phyloP scores from a whole-genome alignment of 768 basidiomycete genomes.

The Rubroboletus pulcherrimus region DNA sequence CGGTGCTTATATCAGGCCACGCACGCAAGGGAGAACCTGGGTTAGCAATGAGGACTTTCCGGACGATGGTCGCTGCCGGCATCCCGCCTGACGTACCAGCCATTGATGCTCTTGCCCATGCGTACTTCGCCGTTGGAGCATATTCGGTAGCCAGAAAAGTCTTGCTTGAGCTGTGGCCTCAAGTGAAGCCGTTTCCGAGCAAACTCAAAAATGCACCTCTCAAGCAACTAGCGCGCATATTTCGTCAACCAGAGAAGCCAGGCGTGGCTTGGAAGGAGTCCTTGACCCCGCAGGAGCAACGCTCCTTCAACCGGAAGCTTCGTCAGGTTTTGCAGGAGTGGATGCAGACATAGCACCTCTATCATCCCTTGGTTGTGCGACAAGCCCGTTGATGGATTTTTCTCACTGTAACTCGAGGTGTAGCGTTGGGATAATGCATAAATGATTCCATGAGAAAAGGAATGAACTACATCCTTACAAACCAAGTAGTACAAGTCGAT shows the following conservation, averaged over 20 bases:
- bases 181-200: conserved; percentile 57
- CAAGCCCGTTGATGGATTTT: not conserved
- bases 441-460: not conserved
- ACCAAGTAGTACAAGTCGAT: not conserved
- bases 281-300: conserved; percentile 33
- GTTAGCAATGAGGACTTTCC: conserved; percentile 52
- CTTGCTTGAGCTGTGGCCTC: conserved; percentile 61
- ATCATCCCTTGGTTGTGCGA: not conserved
- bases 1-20: conserved; percentile 70
- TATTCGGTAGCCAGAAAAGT: conserved; percentile 48
- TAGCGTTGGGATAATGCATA: conserved; percentile 7
- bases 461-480: not conserved
- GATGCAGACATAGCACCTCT: conserved; percentile 11
- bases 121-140: conserved; percentile 57
- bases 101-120: conserved; percentile 67
- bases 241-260: conserved; percentile 34
- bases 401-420: not conserved
- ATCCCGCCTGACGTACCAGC: conserved; percentile 67
- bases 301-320: conserved; percentile 39
- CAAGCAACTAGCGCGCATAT: conserved; percentile 41
- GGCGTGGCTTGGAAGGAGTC: conserved; percentile 14
- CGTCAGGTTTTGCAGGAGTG: conserved; percentile 26
- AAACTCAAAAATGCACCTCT: conserved; percentile 44
- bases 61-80: conserved; percentile 56
- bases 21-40: conserved; percentile 56